Conservation (phyloP, 345 rosid genomes). For the Salix exigua region DNA sequence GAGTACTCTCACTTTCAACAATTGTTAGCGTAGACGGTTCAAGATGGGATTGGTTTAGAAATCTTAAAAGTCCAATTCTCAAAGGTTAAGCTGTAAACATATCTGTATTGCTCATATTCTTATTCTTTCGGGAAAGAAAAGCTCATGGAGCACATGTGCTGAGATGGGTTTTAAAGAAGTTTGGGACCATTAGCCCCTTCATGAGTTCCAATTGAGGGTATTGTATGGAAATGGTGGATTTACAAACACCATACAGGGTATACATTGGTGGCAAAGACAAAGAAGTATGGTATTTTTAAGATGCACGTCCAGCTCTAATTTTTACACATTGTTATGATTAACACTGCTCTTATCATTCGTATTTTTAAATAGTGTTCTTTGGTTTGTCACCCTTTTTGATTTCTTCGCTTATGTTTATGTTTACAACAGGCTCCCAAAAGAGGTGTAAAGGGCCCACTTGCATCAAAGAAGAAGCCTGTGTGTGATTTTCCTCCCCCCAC, state of each 20-base stretch:
- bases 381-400: neutral
- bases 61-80: neutral
- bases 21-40: neutral
- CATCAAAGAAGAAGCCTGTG: conserved; percentile 23
- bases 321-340: neutral
- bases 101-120: neutral
- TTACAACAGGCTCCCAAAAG: conserved; percentile 18
- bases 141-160: too few species aligned
- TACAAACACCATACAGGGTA: too few species aligned
- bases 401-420: neutral
- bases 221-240: too few species aligned
- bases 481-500: neutral
- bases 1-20: neutral
- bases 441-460: conserved; percentile 12
- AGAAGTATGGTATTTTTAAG: neutral
- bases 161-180: too few species aligned
- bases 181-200: too few species aligned
- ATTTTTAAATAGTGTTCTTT: neutral
- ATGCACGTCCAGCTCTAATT: neutral
- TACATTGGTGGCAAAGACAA: too few species aligned
- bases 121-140: too few species aligned
- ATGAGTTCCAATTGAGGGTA: too few species aligned
- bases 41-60: neutral
- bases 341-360: neutral
- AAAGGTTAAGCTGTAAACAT: neutral